Percentiles rank a stretch among this genome's conserved stretches.
Evolutionary conservation across 768 basidiomycete genomes (phyloP).

Genomic region (Hemileccinum impolitum): DNA sequence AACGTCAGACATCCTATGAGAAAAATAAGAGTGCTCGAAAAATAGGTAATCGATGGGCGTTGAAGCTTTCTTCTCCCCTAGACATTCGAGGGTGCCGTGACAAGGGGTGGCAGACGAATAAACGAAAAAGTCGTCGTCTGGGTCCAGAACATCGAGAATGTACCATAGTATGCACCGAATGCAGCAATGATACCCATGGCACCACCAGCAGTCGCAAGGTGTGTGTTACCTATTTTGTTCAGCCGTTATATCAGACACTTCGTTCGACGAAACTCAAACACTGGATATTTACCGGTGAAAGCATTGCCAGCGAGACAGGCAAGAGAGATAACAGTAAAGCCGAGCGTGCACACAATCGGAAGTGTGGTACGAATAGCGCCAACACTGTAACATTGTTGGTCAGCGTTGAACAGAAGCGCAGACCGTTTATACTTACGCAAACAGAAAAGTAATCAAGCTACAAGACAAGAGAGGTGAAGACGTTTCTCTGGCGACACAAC

Average conservation of each 20-base stretch:
- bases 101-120: constrained; percentile 24
- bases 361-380: constrained; percentile 26
- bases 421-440: constrained; percentile 13
- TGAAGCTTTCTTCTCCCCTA: not conserved
- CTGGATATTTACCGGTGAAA: constrained; percentile 23
- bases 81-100: constrained; percentile 16
- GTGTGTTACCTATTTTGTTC: constrained; percentile 14
- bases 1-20: not conserved
- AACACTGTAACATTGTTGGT: constrained; percentile 8
- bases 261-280: not conserved
- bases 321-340: constrained; percentile 22
- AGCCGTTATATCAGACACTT: not conserved
- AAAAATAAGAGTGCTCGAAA: too few relatives aligned
- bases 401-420: not conserved
- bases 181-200: constrained; percentile 24
- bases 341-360: constrained; percentile 22
- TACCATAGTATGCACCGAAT: constrained; percentile 29
- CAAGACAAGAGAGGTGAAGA: not conserved
- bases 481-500: not conserved
- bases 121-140: constrained; percentile 27
- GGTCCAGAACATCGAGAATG: constrained; percentile 27
- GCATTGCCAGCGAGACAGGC: constrained; percentile 22
- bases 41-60: too few relatives aligned
- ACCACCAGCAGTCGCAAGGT: constrained; percentile 28
- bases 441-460: constrained; percentile 25